Base-by-base conservation (phyloP, 129 eudicot genomes). In the Scalesia atractyloides region DNA sequence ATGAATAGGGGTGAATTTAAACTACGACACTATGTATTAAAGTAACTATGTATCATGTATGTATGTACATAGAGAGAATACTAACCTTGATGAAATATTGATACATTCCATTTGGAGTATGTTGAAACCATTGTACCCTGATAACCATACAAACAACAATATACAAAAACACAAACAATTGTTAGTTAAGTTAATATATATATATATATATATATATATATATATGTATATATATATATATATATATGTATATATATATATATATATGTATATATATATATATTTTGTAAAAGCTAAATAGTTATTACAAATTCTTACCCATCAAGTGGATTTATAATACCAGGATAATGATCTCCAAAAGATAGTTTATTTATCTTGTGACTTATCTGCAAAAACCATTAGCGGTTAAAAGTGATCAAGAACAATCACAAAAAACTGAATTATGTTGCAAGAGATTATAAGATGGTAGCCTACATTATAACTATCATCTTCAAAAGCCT, bases 291-390 rank as follows among this genome's bases (percentile, higher is more conserved):
- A 39, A 39, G 44, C 8, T 39, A 39, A 15, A 65, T 18, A 60
- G 66, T 39, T 16, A 43, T 51, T 10, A 62, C 19, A 77, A 22
- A 51, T 41, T 53, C 82, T 74, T 90, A 94, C 98, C 98, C 89
- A 75, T 94, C 98, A 58, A 94, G 92, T 58, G 98, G 98, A 84
- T 94, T 94, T 58, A 94, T 74, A 74, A 86, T 67, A 68, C 97
- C 98, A 49, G 98, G 98, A 80, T 85, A 84, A 63, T 84, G 76
- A 16, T 79, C 90, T 68, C 98, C 98, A 73, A 89, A 93, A 59
- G 97, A 68, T 86, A 94, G 79, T 82, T 81, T 90, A 83, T 94
- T 87, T 73, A 94, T 94, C 82, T 43, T 86, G 85, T 94, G 98
- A 77, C 89, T 90, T 78, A 94, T 90, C 98, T 94, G 90, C 78